Evolutionary conservation across 1,284 basidiomycete species (phyloP).

Genomic region (Cutaneotrichosporon sp.): DNA sequence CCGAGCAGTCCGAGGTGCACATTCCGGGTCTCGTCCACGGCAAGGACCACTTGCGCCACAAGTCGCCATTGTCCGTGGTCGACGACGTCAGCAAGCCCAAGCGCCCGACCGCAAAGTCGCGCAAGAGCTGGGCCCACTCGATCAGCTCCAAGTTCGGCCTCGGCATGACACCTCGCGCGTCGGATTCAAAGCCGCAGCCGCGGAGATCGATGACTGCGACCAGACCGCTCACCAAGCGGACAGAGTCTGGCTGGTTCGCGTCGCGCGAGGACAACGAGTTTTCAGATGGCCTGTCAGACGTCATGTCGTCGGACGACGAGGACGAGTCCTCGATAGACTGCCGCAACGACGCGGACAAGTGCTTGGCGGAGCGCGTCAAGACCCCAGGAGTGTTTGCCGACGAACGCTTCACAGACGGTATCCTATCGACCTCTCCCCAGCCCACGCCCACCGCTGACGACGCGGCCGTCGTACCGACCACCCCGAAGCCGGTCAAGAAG

Average conservation of each 20-base stretch:
- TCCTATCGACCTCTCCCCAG: constrained; percentile 15
- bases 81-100: constrained; percentile 57
- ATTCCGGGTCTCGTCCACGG: constrained; percentile 66
- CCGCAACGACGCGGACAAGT: constrained; percentile 52
- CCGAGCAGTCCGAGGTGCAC: constrained; percentile 69
- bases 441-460: constrained; percentile 19
- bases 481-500: constrained; percentile 39
- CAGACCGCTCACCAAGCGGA: constrained; percentile 17
- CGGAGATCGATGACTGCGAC: constrained; percentile 28
- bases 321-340: constrained; percentile 33
- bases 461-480: constrained; percentile 13
- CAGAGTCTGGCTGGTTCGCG: constrained; percentile 48
- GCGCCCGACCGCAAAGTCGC: constrained; percentile 9
- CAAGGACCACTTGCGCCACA: constrained; percentile 83
- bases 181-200: constrained; percentile 22
- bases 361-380: constrained; percentile 52
- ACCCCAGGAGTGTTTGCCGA: constrained; percentile 40
- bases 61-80: constrained; percentile 84
- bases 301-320: constrained; percentile 23
- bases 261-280: constrained; percentile 57
- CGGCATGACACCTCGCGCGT: constrained; percentile 13
- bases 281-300: constrained; percentile 19
- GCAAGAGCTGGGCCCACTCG: constrained; percentile 56
- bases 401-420: constrained; percentile 23
- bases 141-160: constrained; percentile 41